Base-by-base conservation (phyloP, 1,284 basidiomycete species). In the Cutaneotrichosporon cutaneum region DNA sequence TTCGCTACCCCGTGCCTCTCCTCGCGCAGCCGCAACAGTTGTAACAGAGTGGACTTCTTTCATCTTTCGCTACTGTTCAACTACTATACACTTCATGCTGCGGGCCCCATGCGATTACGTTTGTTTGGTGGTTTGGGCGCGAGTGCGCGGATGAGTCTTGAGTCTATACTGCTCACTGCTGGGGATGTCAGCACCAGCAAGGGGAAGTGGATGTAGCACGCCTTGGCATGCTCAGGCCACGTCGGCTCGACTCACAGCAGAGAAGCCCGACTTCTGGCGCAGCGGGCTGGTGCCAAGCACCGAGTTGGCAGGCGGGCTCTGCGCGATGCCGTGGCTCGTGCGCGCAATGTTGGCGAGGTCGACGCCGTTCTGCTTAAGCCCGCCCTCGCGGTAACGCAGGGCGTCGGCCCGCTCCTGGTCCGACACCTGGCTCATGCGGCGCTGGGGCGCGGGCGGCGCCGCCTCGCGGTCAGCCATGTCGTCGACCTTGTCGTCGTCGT, bases 291-390 rank as follows among this genome's bases (percentile, higher is more conserved):
- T 74, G 62, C 81, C 70, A 66, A 78, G 66, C 58, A 80, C 58
- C 60, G 70, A 58, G 14, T 63, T 66, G 42, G 72, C 77, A 60
- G 70, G 74, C 27, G 88, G 87, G 58, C 88, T 88, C 62, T 82
- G 80, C 52, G 87, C 86, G 42, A 89, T 85, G 22, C 87, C 90
- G 65, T 83, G 83, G 13, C 89, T 91, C 62, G 89, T 90, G 69
- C 89, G 87, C 27, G 90, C 90, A 70, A 93, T 92, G 59, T 86
- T 82, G 48, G 84, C 83, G 61, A 93, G 84, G 78, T 92, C 88
- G 61, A 90, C 78, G 30, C 66, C 74, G 57, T 58, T 59, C 65
- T 70, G 81, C 85, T 65, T 45, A 21, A 67, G 65, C 32, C 70
- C 74, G 54, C 73, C 73, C 62, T 77, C 72, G 58, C 78, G 68